Base-by-base conservation (phyloP, 164 flowering plant genomes). In the Vitis cinerea region DNA sequence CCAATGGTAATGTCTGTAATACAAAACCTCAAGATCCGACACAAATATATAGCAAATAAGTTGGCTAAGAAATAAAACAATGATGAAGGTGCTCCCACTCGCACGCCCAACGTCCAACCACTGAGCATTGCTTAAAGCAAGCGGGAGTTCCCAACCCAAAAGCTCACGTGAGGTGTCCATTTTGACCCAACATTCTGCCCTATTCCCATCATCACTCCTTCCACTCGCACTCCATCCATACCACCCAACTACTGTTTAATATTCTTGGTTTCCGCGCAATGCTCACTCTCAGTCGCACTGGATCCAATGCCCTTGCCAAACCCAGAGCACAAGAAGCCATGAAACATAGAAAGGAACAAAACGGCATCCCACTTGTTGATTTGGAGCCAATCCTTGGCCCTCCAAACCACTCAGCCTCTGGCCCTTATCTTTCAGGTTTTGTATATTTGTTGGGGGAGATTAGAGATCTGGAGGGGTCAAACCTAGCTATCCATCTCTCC, bases 111-210 rank as follows among this genome's bases (percentile, higher is more conserved):
- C 27, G 27, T 23, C 27, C 27, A 23, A 23, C 27, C 27, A 1
- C 2, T 23, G 27, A 2, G 27, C 27, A 23, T 23, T 23, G 27
- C 27, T 23, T 23, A 23, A 23, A 23, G 27, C 27, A 23, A 23
- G 27, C 27, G 2, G 27, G 27, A 23, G 27, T 23, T 23, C 27
- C 27, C 59, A 53, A 15, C 30, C 50, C 11, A 15, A 57, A 64
- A 31, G 23, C 63, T 64, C 74, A 57, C 58, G 67, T 64, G 68
- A 71, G 74, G 63, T 64, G 74, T 64, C 63, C 68, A 63, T 29
- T 50, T 54, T 58, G 63, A 71, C 60, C 63, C 62, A 57, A 57
- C 68, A 64, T 71, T 14, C 54, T 30, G 9, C 16, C 31, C 16
- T 27, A 16, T 31, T 11, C 13, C 44, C 4, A 53, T 53, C 6